Percentiles rank a stretch among this genome's conserved stretches.
Evolutionary conservation across 2,329 filamentous ascomycete genomes (phyloP).

Genomic region (Pseudocercospora cruenta): DNA sequence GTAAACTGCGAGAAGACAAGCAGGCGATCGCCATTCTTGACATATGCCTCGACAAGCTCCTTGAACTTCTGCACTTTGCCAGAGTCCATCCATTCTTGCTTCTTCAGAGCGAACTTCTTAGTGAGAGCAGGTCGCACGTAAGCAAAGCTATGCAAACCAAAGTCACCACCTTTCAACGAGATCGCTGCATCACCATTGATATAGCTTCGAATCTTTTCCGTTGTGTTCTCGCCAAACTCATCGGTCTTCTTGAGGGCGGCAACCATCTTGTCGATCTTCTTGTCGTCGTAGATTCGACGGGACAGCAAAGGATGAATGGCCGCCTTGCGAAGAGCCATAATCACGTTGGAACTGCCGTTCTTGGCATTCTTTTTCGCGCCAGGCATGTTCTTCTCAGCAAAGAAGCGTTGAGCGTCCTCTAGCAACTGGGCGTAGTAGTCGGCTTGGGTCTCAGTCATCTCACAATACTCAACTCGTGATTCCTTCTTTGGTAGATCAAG

Average conservation of each 20-base stretch:
- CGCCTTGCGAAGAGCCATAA: constrained; percentile 91
- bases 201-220: constrained; percentile 56
- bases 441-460: constrained; percentile 73
- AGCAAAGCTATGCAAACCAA: constrained; percentile 64
- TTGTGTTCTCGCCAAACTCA: constrained; percentile 39
- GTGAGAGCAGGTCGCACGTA: constrained; percentile 53
- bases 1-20: constrained; percentile 95
- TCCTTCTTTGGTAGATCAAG: constrained; percentile 79
- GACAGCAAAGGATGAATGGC: constrained; percentile 91
- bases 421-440: constrained; percentile 74
- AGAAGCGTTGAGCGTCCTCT: constrained; percentile 62
- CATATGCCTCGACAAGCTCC: constrained; percentile 72
- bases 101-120: constrained; percentile 60
- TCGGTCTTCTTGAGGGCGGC: constrained; percentile 34
- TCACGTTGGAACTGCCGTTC: constrained; percentile 42
- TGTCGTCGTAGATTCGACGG: constrained; percentile 76
- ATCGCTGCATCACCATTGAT: constrained; percentile 70
- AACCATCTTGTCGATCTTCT: constrained; percentile 72
- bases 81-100: constrained; percentile 66
- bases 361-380: constrained; percentile 56
- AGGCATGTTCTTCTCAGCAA: constrained; percentile 61
- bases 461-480: constrained; percentile 76
- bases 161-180: constrained; percentile 76
- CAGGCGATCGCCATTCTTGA: constrained; percentile 78
- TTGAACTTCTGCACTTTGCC: constrained; percentile 86